These are phyloP conservation scores for Ogataea kodamae DNA, from an alignment of 805 yeast species.

Conservation along the genomic window DNA sequence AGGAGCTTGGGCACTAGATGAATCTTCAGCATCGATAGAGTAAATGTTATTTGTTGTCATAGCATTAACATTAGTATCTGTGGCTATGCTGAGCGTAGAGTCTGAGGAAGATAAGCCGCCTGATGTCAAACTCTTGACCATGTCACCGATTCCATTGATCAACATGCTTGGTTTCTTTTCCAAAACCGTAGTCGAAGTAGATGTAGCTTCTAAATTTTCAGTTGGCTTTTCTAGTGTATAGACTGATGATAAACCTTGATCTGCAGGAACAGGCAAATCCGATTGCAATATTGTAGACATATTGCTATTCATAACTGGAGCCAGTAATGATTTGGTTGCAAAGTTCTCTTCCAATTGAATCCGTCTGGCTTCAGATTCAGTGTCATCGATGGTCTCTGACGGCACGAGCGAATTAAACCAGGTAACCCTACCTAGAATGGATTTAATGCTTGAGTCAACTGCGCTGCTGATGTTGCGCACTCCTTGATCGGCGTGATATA, in stretches of 20 bases:
- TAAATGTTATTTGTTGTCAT: slow-evolving; percentile 32
- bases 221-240: too few relatives aligned
- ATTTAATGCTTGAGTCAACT: slow-evolving; percentile 34
- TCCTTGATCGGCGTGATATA: slow-evolving; percentile 37
- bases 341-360: too few relatives aligned
- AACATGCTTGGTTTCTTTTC: slow-evolving; percentile 22
- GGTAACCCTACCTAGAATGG: slow-evolving; percentile 33
- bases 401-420: too few relatives aligned
- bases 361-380: slow-evolving; percentile 13
- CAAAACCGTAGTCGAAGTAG: slow-evolving; percentile 11
- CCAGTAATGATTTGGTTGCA: too few relatives aligned
- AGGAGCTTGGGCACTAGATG: too few relatives aligned
- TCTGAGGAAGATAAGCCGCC: background rate
- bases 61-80: slow-evolving; percentile 1
- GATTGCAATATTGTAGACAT: slow-evolving; percentile 30
- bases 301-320: slow-evolving; percentile 29
- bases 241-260: slow-evolving; percentile 4
- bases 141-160: slow-evolving; percentile 33
- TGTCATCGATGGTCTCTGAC: too few relatives aligned
- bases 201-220: slow-evolving; percentile 9
- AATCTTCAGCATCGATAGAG: too few relatives aligned
- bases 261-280: slow-evolving; percentile 16
- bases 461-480: slow-evolving; percentile 32
- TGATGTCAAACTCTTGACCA: slow-evolving; percentile 31
- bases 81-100: slow-evolving; percentile 1